A percentile compares a stretch with the other conserved stretches of the same genome.
phyloP scores from a whole-genome alignment of 1,284 basidiomycete species.

The Ustilago lituana region DNA sequence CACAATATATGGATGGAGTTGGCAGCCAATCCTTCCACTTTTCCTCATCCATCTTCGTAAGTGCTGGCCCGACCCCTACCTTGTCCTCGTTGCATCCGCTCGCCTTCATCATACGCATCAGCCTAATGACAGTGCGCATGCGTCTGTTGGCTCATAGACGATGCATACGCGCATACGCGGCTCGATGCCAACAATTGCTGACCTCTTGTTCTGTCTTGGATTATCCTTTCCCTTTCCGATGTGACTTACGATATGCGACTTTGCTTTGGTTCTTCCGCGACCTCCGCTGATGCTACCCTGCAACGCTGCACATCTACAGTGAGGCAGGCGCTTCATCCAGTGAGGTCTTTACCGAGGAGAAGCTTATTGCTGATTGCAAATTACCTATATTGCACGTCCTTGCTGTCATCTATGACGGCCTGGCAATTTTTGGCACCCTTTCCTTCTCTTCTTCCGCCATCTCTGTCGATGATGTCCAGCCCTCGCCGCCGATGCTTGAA shows the following conservation, averaged over 20 bases:
- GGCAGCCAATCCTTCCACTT: not conserved
- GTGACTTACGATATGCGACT: too few relatives aligned
- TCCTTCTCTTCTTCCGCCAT: conserved; percentile 32
- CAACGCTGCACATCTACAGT: conserved; percentile 32
- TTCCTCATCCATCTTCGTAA: conserved; percentile 47
- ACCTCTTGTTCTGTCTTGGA: too few relatives aligned
- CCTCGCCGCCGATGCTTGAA: conserved; percentile 18
- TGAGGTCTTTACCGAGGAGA: conserved; percentile 65
- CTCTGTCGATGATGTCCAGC: not conserved
- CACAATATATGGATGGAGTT: conserved; percentile 10
- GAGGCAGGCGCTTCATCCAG: conserved; percentile 63
- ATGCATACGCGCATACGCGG: too few relatives aligned
- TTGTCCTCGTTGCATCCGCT: not conserved
- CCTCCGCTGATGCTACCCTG: not conserved
- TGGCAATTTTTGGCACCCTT: conserved; percentile 62
- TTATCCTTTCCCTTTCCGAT: not conserved
- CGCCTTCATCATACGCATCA: not conserved
- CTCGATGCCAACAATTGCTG: not conserved
- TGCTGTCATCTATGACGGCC: conserved; percentile 55
- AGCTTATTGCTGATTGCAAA: conserved; percentile 66
- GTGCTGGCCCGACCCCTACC: conserved; percentile 22
- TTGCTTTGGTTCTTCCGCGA: not conserved
- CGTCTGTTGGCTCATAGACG: not conserved
- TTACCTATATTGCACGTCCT: conserved; percentile 63
- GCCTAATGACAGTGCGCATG: too few relatives aligned